Percentiles rank a stretch among this genome's conserved stretches.
Evolutionary conservation across 2,329 filamentous ascomycete species (phyloP).

Genomic region (Xylariaceae sp.): DNA sequence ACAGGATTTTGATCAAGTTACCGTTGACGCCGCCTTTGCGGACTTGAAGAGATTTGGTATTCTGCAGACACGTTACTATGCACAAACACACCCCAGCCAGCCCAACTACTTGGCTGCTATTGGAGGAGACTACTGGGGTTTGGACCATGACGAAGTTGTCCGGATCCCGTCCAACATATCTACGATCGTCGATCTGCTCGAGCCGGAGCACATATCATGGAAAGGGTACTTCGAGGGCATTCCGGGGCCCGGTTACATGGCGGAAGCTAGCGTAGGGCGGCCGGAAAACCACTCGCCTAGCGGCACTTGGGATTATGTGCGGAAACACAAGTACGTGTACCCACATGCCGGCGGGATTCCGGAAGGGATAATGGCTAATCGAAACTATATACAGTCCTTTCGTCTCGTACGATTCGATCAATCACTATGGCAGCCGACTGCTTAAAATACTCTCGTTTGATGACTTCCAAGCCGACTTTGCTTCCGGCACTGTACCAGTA

Average conservation of each 20-base stretch:
- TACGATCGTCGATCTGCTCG: conserved; percentile 45
- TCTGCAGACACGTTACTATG: conserved; percentile 42
- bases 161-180: conserved; percentile 43
- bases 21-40: conserved; percentile 38
- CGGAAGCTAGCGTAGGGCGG: conserved; percentile 34
- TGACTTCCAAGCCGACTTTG: conserved; percentile 56
- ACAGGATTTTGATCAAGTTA: conserved; percentile 43
- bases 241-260: conserved; percentile 46
- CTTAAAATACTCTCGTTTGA: conserved; percentile 59
- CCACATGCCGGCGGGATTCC: not conserved
- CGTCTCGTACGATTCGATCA: conserved; percentile 41
- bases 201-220: conserved; percentile 40
- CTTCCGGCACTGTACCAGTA: conserved; percentile 49
- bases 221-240: conserved; percentile 44
- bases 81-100: conserved; percentile 43
- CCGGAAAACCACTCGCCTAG: conserved; percentile 21
- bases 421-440: conserved; percentile 43
- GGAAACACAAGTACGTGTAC: conserved; percentile 38
- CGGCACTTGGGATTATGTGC: conserved; percentile 37
- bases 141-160: conserved; percentile 44
- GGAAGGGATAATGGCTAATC: not conserved
- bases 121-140: conserved; percentile 46
- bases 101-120: conserved; percentile 47
- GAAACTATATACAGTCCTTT: conserved; percentile 34
- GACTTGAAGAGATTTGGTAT: conserved; percentile 43